These are phyloP conservation scores for Tuctoria greenei DNA, from an alignment of 176 grass and related monocot genomes.

Conservation along the genomic window DNA sequence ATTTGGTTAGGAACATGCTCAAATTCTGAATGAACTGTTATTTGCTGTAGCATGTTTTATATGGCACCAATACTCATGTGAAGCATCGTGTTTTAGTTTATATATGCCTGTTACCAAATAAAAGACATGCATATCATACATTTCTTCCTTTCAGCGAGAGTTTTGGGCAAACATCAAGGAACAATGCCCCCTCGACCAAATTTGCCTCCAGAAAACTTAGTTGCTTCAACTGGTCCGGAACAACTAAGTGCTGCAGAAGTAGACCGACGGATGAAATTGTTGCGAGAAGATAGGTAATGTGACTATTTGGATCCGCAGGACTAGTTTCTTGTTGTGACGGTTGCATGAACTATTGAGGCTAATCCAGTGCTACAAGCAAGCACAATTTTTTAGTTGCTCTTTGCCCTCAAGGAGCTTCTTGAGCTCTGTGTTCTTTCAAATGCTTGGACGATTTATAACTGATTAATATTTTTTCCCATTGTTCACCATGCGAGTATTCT, in stretches of 20 bases:
- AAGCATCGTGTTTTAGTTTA: constrained; percentile 6
- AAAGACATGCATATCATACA: constrained; percentile 22
- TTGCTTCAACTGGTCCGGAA: constrained; percentile 49
- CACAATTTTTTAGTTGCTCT: constrained; percentile 2
- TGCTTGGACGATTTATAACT: constrained; percentile 2
- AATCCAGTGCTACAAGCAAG: constrained; percentile 4
- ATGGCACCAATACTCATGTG: neutral
- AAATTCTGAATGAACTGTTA: neutral
- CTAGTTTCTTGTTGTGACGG: neutral
- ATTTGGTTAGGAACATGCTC: neutral
- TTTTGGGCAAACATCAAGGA: constrained; percentile 80
- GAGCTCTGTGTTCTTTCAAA: constrained; percentile 7
- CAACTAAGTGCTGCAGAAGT: constrained; percentile 81
- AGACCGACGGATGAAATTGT: constrained; percentile 75
- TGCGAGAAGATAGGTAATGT: constrained; percentile 85
- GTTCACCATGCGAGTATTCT: neutral
- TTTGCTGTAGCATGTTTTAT: constrained; percentile 15
- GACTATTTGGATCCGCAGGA: constrained; percentile 11
- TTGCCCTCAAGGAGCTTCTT: constrained; percentile 7
- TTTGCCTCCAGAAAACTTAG: constrained; percentile 55
- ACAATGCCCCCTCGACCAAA: constrained; percentile 42
- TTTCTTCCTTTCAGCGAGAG: constrained; percentile 56
- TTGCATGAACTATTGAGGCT: neutral
- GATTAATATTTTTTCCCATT: constrained; percentile 18
- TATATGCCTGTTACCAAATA: constrained; percentile 12